These are phyloP conservation scores for Saccharum spontaneum DNA, from an alignment of 176 grass and related monocot species.

Conservation along the genomic window DNA sequence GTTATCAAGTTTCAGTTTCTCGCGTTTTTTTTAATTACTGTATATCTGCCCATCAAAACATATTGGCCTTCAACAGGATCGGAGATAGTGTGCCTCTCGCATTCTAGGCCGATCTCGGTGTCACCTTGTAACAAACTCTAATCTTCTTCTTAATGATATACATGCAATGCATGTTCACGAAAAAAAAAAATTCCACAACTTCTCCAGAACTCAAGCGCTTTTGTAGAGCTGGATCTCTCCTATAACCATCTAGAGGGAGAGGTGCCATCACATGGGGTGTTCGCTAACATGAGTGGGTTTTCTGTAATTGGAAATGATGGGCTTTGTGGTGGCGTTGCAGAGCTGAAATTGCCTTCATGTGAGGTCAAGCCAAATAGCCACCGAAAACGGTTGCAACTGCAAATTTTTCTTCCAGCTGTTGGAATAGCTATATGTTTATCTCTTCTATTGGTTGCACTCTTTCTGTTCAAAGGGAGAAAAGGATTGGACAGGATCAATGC, in stretches of 20 bases:
- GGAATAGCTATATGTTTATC: background rate
- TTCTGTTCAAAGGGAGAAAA: constrained; percentile 14
- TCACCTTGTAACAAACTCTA: no score
- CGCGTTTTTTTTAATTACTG: no score
- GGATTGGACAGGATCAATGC: background rate
- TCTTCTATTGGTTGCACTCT: background rate
- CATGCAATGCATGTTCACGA: no score
- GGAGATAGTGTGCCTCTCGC: no score
- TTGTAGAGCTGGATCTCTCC: constrained; percentile 34
- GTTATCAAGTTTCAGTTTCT: no score
- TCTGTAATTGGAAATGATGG: constrained; percentile 17
- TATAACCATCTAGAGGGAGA: constrained; percentile 27
- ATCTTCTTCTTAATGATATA: no score
- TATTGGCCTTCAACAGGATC: no score
- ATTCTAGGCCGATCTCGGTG: no score
- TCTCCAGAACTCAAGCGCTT: background rate
- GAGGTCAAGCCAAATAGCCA: constrained; percentile 1
- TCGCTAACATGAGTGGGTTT: constrained; percentile 7
- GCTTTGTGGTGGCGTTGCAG: constrained; percentile 37
- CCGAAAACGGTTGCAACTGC: background rate
- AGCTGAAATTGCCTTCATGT: constrained; percentile 31
- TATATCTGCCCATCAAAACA: no score
- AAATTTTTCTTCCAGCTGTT: constrained; percentile 30
- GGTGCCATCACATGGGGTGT: constrained; percentile 16
- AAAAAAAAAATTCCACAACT: constrained; percentile 35